phyloP scores from a whole-genome alignment of 2,329 filamentous ascomycete species.

The Trichophyton schoenleinii region DNA sequence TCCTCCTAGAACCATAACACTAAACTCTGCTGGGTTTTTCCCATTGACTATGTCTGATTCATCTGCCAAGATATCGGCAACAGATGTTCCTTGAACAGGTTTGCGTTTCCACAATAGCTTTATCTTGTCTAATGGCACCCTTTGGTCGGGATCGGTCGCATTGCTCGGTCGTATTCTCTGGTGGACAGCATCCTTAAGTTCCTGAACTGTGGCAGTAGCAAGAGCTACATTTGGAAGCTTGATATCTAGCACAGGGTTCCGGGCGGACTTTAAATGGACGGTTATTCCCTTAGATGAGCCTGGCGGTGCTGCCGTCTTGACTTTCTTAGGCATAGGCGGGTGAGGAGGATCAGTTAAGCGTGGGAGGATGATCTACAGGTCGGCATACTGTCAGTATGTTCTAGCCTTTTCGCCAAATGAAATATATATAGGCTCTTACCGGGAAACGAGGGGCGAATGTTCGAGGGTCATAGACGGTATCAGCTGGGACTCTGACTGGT shows the following conservation, averaged over 20 bases:
- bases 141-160: conserved; percentile 38
- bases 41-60: conserved; percentile 34
- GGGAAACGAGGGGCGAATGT: conserved; percentile 63
- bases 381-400: conserved; percentile 6
- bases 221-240: conserved; percentile 49
- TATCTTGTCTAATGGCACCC: conserved; percentile 54
- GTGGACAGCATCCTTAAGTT: conserved; percentile 61
- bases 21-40: conserved; percentile 54
- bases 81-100: conserved; percentile 64
- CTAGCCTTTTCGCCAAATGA: neutral
- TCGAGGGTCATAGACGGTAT: conserved; percentile 79
- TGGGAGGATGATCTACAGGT: conserved; percentile 34
- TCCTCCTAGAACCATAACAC: conserved; percentile 78
- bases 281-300: conserved; percentile 31
- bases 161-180: conserved; percentile 35
- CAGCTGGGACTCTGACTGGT: conserved; percentile 67
- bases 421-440: conserved; percentile 41
- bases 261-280: conserved; percentile 42
- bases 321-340: conserved; percentile 33
- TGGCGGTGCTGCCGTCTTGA: conserved; percentile 22
- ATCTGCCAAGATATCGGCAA: conserved; percentile 57
- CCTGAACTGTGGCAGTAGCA: conserved; percentile 60
- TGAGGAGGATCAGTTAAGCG: conserved; percentile 31
- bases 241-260: conserved; percentile 59
- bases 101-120: conserved; percentile 81